Conservation (phyloP, 2,329 filamentous ascomycete genomes). For the Capronia americana region DNA sequence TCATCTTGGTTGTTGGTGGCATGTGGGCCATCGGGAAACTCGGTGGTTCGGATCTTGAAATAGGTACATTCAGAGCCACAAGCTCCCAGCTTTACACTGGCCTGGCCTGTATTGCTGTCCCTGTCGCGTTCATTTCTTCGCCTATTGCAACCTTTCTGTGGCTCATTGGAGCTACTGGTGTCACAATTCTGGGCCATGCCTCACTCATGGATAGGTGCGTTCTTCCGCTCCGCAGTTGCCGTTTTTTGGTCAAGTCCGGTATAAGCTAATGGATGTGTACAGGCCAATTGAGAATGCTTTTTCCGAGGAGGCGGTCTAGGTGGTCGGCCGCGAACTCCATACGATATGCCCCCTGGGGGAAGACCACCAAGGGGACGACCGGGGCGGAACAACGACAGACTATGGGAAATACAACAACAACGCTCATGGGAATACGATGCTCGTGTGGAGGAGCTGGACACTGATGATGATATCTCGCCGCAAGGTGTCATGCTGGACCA, state of each 20-base stretch:
- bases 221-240: not conserved
- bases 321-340: slow-evolving; percentile 99
- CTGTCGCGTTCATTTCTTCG: slow-evolving; percentile 82
- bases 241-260: not conserved
- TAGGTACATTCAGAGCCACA: slow-evolving; percentile 81
- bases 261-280: not conserved
- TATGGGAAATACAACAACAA: slow-evolving; percentile 51
- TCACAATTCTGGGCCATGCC: slow-evolving; percentile 93
- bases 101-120: slow-evolving; percentile 81
- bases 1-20: slow-evolving; percentile 82
- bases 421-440: slow-evolving; percentile 57
- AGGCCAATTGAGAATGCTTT: slow-evolving; percentile 99
- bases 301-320: slow-evolving; percentile 99
- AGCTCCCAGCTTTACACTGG: slow-evolving; percentile 93
- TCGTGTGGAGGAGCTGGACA: slow-evolving; percentile 50
- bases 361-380: slow-evolving; percentile 91
- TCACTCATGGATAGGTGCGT: slow-evolving; percentile 81
- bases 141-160: slow-evolving; percentile 86
- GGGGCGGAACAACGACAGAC: slow-evolving; percentile 67
- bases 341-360: slow-evolving; percentile 87
- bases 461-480: slow-evolving; percentile 59
- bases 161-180: slow-evolving; percentile 93
- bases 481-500: slow-evolving; percentile 61
- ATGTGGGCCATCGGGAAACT: slow-evolving; percentile 93
- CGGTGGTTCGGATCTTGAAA: slow-evolving; percentile 82